phyloP scores from a whole-genome alignment of 2,329 filamentous ascomycete genomes.

The Aspergillus versicolor region DNA sequence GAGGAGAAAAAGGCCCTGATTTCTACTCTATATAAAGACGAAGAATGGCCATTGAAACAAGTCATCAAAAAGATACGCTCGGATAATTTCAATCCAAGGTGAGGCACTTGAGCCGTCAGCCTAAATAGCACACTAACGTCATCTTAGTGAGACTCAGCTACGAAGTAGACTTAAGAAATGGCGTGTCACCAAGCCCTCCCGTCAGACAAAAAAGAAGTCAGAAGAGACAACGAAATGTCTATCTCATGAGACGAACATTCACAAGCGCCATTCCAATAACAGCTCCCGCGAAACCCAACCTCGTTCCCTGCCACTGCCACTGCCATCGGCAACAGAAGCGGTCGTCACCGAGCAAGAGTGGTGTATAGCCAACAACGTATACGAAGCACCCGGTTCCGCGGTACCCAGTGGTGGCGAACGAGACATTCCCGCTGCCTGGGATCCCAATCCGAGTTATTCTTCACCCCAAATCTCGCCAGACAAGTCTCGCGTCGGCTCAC shows the following conservation, averaged over 20 bases:
- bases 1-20: conserved; percentile 45
- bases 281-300: conserved; percentile 15
- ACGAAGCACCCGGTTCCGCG: conserved; percentile 11
- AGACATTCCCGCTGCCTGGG: conserved; percentile 20
- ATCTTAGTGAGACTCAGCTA: conserved; percentile 43
- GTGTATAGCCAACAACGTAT: conserved; percentile 17
- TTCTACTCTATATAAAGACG: conserved; percentile 42
- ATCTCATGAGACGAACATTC: conserved; percentile 19
- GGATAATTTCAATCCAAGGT: conserved; percentile 45
- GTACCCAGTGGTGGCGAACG: conserved; percentile 13
- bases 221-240: conserved; percentile 25
- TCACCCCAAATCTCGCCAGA: conserved; percentile 25
- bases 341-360: conserved; percentile 17
- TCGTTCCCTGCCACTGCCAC: conserved; percentile 8
- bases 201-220: conserved; percentile 43
- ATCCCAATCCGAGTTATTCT: conserved; percentile 20
- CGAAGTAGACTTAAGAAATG: conserved; percentile 47
- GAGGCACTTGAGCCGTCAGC: background rate
- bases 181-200: conserved; percentile 46
- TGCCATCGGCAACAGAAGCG: conserved; percentile 5
- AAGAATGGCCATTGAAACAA: conserved; percentile 47
- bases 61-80: conserved; percentile 46
- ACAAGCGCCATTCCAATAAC: conserved; percentile 12
- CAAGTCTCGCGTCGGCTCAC: conserved; percentile 22
- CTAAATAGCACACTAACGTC: conserved; percentile 3